These are phyloP conservation scores for Talaromyces thailandensis DNA, from an alignment of 495 filamentous ascomycete genomes.

Conservation along the genomic window DNA sequence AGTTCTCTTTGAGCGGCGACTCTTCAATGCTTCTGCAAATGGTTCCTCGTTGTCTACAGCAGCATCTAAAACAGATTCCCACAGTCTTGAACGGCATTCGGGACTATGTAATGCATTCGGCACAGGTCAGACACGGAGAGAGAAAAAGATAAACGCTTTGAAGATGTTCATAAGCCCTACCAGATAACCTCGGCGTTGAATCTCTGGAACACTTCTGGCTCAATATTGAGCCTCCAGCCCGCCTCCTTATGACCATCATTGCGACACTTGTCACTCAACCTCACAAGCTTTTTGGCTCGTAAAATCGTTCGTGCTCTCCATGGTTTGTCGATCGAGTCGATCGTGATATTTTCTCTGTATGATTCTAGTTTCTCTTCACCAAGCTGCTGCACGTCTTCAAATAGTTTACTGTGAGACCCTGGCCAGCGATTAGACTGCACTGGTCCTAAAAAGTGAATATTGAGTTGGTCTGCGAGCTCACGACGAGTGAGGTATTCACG, in stretches of 20 bases:
- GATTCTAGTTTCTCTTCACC: background rate
- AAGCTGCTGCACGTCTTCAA: background rate
- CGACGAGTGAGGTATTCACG: background rate
- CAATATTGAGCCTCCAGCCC: background rate
- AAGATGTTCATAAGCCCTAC: background rate
- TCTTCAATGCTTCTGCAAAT: background rate
- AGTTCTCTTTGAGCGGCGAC: background rate
- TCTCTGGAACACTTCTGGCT: background rate
- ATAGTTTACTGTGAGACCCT: background rate
- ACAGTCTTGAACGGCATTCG: conserved; percentile 7
- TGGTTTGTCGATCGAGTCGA: background rate
- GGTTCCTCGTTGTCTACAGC: background rate
- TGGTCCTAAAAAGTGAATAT: background rate
- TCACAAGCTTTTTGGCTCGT: background rate
- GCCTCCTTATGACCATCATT: background rate
- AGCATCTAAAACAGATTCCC: conserved; percentile 2
- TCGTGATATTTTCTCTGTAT: background rate
- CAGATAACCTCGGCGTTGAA: background rate
- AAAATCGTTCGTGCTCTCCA: background rate
- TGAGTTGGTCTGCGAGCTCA: background rate
- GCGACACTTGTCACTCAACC: background rate
- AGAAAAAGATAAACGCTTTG: background rate
- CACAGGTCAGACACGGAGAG: background rate
- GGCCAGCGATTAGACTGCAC: background rate
- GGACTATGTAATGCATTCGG: conserved; percentile 1